These are phyloP conservation scores for Saccharomycopsis lassenensis DNA, from an alignment of 805 yeast species.

Conservation along the genomic window DNA sequence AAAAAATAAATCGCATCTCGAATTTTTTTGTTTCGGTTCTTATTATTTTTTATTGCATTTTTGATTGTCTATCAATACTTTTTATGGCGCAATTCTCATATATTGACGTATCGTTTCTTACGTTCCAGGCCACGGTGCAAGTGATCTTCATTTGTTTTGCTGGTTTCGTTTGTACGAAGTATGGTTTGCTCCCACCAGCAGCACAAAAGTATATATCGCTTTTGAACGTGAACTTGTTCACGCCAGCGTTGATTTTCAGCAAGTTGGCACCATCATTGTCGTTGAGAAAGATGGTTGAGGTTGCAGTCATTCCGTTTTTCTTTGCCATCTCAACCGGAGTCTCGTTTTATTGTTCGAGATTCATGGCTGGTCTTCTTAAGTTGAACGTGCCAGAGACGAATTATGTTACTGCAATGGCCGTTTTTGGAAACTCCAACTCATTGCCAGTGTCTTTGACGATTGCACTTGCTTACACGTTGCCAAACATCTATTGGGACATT, in stretches of 20 bases:
- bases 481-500: constrained; percentile 67
- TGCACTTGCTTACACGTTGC: constrained; percentile 65
- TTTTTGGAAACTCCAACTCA: constrained; percentile 91
- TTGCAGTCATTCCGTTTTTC: constrained; percentile 74
- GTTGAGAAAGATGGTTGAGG: constrained; percentile 64
- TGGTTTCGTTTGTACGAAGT: constrained; percentile 75
- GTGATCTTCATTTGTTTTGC: constrained; percentile 79
- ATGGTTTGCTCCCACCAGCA: constrained; percentile 54
- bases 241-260: constrained; percentile 89
- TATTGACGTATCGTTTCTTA: constrained; percentile 40
- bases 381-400: constrained; percentile 71
- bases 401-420: constrained; percentile 94
- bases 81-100: constrained; percentile 21
- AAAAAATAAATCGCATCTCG: too few relatives aligned
- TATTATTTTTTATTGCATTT: too few relatives aligned
- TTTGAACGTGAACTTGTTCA: constrained; percentile 83
- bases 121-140: constrained; percentile 85
- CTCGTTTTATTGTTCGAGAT: constrained; percentile 51
- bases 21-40: too few relatives aligned
- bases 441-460: constrained; percentile 86
- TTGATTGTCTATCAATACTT: too few relatives aligned
- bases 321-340: constrained; percentile 75
- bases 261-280: constrained; percentile 64
- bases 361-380: constrained; percentile 40
- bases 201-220: constrained; percentile 72